These are phyloP conservation scores for Baeospora myosura DNA, from an alignment of 1,284 basidiomycete species.

Conservation along the genomic window DNA sequence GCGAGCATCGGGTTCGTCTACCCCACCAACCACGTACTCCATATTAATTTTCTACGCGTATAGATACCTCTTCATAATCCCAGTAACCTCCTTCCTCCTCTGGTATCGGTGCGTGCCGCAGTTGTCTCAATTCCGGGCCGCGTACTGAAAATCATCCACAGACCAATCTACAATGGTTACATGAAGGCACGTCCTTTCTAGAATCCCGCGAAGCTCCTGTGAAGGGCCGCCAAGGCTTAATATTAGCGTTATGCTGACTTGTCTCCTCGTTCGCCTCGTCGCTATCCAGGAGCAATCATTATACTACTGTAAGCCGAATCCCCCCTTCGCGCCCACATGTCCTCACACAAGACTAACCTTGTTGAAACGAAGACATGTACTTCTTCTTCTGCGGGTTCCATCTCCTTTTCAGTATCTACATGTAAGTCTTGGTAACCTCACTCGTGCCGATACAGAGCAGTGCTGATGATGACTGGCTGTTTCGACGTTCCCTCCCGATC, in stretches of 20 bases:
- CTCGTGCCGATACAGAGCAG: constrained; percentile 16
- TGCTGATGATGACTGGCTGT: too few species aligned
- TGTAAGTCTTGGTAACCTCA: too few species aligned
- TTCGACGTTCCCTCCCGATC: constrained; percentile 11
- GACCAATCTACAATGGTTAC: constrained; percentile 94
- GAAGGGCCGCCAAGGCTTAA: too few species aligned
- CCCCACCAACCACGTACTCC: constrained; percentile 16
- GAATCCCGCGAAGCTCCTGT: not conserved
- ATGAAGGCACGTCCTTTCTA: constrained; percentile 66
- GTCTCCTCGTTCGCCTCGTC: constrained; percentile 10
- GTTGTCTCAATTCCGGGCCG: not conserved
- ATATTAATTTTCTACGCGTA: constrained; percentile 13
- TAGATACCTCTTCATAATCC: constrained; percentile 83
- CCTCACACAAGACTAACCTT: constrained; percentile 22
- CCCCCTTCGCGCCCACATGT: constrained; percentile 16
- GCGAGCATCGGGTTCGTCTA: constrained; percentile 67
- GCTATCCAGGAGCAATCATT: constrained; percentile 68
- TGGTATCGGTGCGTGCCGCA: constrained; percentile 71
- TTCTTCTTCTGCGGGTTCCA: constrained; percentile 95
- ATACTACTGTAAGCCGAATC: constrained; percentile 72
- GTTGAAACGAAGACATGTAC: constrained; percentile 67
- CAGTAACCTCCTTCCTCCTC: constrained; percentile 75
- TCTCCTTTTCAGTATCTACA: constrained; percentile 82
- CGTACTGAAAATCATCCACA: constrained; percentile 22
- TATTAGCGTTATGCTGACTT: constrained; percentile 11